Conservation (phyloP, 257 asterid genomes). For the Solanum paucissectum region DNA sequence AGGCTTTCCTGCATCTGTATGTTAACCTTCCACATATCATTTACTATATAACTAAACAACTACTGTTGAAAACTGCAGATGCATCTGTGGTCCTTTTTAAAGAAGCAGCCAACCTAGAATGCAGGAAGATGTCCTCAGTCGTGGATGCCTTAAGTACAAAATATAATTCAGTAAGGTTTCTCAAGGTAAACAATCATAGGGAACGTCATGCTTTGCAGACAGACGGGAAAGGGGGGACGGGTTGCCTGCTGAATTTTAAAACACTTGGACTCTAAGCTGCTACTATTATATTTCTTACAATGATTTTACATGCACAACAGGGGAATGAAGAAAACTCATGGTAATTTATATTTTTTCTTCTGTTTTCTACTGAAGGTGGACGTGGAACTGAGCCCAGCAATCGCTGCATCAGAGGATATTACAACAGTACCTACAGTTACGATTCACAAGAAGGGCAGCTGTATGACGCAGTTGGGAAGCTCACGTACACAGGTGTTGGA, state of each 20-base stretch:
- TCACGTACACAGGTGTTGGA: conserved; percentile 51
- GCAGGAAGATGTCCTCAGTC: conserved; percentile 57
- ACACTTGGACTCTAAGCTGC: too few species aligned
- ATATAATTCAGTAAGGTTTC: conserved; percentile 49
- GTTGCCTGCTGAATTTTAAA: too few species aligned
- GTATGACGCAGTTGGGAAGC: conserved; percentile 42
- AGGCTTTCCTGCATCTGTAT: conserved; percentile 16
- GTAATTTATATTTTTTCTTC: neutral
- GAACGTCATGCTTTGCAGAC: neutral
- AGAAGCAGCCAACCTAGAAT: conserved; percentile 28
- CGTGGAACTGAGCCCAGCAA: conserved; percentile 33
- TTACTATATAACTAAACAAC: conserved; percentile 3
- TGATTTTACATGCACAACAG: too few species aligned
- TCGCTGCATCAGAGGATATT: conserved; percentile 41
- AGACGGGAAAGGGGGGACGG: neutral
- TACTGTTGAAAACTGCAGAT: conserved; percentile 36
- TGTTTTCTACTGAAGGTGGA: conserved; percentile 37
- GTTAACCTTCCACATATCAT: neutral
- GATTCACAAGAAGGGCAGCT: conserved; percentile 40
- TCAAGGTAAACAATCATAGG: conserved; percentile 41
- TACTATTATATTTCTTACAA: too few species aligned
- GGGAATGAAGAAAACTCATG: neutral
- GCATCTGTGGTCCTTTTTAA: conserved; percentile 65
- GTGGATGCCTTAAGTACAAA: conserved; percentile 51
- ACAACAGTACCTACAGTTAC: conserved; percentile 44